A percentile compares a stretch with the other conserved stretches of the same genome.
These are phyloP conservation scores for Syncephalis plumigaleata DNA, from an alignment of 371 early-diverging fungal species.

Conservation along the genomic window DNA sequence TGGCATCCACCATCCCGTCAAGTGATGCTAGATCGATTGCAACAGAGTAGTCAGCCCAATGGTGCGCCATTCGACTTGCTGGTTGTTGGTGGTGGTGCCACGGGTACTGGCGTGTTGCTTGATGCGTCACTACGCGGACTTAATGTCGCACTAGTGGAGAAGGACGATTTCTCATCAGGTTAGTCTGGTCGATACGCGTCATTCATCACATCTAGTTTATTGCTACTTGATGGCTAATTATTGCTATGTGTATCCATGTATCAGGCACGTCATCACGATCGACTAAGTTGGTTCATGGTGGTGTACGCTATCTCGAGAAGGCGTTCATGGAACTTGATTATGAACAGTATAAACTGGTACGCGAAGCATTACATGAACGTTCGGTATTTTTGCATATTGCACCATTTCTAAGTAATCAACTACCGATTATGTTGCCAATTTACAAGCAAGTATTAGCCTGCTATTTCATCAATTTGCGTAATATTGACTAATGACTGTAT, in stretches of 20 bases:
- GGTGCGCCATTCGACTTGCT: constrained; percentile 63
- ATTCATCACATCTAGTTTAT: no score
- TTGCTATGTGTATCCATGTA: background rate
- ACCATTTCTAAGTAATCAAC: constrained; percentile 85
- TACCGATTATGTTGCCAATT: constrained; percentile 93
- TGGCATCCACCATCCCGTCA: background rate
- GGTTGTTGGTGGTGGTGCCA: constrained; percentile 97
- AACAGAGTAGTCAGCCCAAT: constrained; percentile 1
- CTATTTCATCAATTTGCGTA: no score
- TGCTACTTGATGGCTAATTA: background rate
- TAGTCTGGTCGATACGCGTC: constrained; percentile 5
- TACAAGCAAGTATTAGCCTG: constrained; percentile 73
- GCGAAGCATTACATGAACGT: constrained; percentile 94
- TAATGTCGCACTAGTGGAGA: constrained; percentile 92
- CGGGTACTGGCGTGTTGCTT: constrained; percentile 92
- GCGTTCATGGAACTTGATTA: constrained; percentile 90
- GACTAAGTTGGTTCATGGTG: constrained; percentile 99
- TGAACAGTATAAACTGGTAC: constrained; percentile 94
- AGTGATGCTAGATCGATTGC: background rate
- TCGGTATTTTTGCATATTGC: constrained; percentile 87
- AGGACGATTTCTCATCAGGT: constrained; percentile 93
- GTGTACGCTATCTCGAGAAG: constrained; percentile 98
- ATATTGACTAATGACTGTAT: background rate
- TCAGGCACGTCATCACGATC: constrained; percentile 87
- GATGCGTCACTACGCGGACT: constrained; percentile 97